Conservation (phyloP, 129 eudicot genomes). For the Pittosporum tobira region DNA sequence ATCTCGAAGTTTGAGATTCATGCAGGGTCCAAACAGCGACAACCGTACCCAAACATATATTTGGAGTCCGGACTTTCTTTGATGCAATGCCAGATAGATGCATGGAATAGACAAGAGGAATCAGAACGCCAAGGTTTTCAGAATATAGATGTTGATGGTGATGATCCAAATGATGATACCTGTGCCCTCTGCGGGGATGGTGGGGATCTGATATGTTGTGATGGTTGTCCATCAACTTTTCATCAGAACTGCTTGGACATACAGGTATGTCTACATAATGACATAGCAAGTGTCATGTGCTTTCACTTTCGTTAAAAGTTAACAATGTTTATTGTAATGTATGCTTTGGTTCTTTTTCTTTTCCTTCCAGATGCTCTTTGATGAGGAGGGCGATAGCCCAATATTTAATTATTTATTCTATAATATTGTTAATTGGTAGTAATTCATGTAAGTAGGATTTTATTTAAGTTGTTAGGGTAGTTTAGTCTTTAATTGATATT, state of each 20-base stretch:
- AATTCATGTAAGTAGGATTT: no score
- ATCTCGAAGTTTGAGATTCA: constrained; percentile 91
- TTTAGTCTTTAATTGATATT: no score
- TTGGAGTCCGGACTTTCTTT: constrained; percentile 67
- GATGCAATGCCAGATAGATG: constrained; percentile 72
- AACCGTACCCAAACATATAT: constrained; percentile 62
- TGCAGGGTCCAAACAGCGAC: constrained; percentile 83
- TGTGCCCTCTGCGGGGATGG: constrained; percentile 92
- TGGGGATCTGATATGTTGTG: constrained; percentile 90
- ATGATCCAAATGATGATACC: constrained; percentile 87
- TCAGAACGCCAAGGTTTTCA: constrained; percentile 43
- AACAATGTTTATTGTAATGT: not conserved
- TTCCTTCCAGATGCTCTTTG: no score
- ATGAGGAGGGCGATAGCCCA: no score
- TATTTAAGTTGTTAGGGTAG: no score
- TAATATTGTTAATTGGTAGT: no score
- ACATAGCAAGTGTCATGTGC: not conserved
- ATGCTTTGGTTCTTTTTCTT: no score
- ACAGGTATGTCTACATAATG: constrained; percentile 28
- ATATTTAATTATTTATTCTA: no score
- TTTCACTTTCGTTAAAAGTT: not conserved
- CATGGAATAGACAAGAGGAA: constrained; percentile 87
- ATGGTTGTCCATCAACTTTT: constrained; percentile 90
- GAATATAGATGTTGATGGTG: constrained; percentile 53
- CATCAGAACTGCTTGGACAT: constrained; percentile 84